Conservation (phyloP, 1,284 basidiomycete species). For the Heterobasidion parviporum region DNA sequence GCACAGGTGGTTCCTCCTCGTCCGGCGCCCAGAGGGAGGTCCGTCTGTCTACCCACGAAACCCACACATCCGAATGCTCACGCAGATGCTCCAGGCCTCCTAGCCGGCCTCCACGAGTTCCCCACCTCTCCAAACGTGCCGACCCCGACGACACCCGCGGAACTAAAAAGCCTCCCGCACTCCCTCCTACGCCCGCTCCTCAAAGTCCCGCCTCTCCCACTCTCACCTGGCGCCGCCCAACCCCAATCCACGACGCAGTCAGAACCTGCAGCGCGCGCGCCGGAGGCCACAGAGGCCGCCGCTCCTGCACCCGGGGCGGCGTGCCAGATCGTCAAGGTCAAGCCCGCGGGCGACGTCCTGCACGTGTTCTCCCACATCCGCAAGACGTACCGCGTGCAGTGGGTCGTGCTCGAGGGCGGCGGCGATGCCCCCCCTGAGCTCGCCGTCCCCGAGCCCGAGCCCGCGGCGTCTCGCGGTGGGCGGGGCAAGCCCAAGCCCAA, state of each 20-base stretch:
- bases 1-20: conserved; percentile 62
- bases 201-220: conserved; percentile 12
- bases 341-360: conserved; percentile 54
- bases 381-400: conserved; percentile 81
- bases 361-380: conserved; percentile 90
- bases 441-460: neutral
- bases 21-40: conserved; percentile 82
- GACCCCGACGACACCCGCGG: conserved; percentile 22
- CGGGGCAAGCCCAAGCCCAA: neutral
- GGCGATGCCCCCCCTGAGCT: conserved; percentile 2
- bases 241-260: neutral
- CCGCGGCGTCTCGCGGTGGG: neutral
- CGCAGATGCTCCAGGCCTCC: conserved; percentile 50
- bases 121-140: conserved; percentile 50
- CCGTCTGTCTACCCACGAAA: conserved; percentile 13
- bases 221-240: neutral
- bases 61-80: neutral
- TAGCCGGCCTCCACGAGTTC: conserved; percentile 85
- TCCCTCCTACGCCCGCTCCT: conserved; percentile 37
- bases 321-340: conserved; percentile 36
- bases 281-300: neutral
- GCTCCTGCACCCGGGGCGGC: neutral
- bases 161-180: conserved; percentile 28
- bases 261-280: neutral
- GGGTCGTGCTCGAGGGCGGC: conserved; percentile 57